Base-by-base conservation (phyloP, 768 basidiomycete species). In the Rhodotorula diobovata region DNA sequence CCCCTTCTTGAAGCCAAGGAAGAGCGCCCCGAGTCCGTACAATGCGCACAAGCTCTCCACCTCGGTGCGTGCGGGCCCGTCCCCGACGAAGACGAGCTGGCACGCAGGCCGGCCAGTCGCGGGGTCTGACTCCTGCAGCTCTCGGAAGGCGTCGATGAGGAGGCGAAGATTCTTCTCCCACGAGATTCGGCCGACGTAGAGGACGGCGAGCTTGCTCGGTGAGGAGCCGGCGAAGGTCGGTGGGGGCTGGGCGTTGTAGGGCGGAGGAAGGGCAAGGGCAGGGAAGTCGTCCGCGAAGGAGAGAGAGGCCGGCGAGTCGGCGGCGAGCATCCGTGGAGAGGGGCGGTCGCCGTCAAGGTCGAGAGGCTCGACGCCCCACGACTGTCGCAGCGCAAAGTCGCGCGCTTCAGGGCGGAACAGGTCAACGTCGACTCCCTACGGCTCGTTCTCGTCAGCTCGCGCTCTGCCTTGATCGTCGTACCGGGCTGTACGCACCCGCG, bases 81-180 rank as follows among this genome's bases (percentile, higher is more conserved):
- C 81, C 8, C 83, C 83, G 25, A 82, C 82, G 43, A 84, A 81
- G 3, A 82, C 80, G 48, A 83, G 78, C 59, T 63, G 77, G 54
- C 39, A 81, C 46, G 43, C 77, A 45, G 55, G 71, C 14, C 30
- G 69, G 48, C 50, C 50, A 3, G 54, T 55, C 51, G 55, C 51
- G 0, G 28, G 15, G 41, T 66, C 69, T 0, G 64, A 37, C 0
- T 25, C 45, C 11, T 74, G 58, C 14, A 84, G 77, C 2, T 74
- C 66, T 1, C 74, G 77, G 62, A 81, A 81, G 9, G 82, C 81
- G 32, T 79, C 72, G n/a, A 83, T 78, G 20, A 84, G 76, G 7
- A 84, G 78, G 23, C 80, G 78, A 4, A 84, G 79, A 75, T 84
- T 84, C 76, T 84, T 84, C 77, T 84, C 83, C 81, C 81, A 82